Conservation (phyloP, 2,329 filamentous ascomycete species). For the Akanthomyces dipterigenus region DNA sequence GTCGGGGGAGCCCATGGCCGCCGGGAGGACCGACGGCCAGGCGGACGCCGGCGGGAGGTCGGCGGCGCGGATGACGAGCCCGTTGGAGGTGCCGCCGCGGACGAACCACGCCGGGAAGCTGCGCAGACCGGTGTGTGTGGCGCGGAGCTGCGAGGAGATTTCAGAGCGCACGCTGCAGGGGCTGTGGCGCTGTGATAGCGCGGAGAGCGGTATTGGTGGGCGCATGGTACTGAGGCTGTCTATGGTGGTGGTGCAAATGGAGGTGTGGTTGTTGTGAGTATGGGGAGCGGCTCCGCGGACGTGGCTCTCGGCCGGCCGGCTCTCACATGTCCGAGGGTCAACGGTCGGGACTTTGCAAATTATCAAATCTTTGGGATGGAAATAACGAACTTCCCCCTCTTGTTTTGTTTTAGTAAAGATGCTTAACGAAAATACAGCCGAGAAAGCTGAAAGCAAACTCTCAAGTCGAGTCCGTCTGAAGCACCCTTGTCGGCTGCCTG, state of each 20-base stretch:
- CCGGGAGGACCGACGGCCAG: slow-evolving; percentile 46
- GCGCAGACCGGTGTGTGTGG: slow-evolving; percentile 12
- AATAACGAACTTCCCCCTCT: no score
- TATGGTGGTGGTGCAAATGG: background rate
- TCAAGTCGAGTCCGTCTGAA: slow-evolving; percentile 50
- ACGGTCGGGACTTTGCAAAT: background rate
- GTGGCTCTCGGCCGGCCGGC: background rate
- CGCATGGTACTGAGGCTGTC: background rate
- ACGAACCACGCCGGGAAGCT: slow-evolving; percentile 35
- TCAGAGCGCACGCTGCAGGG: background rate
- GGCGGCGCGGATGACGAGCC: slow-evolving; percentile 42
- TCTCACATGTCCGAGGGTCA: background rate
- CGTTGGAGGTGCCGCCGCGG: slow-evolving; percentile 63
- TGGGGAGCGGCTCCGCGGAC: background rate
- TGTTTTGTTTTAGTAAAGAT: no score
- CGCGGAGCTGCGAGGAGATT: background rate
- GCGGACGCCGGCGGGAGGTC: slow-evolving; percentile 29
- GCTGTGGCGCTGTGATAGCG: background rate
- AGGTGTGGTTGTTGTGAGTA: background rate
- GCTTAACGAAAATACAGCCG: background rate
- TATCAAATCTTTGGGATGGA: background rate
- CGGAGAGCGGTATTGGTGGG: background rate
- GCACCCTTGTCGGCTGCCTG: slow-evolving; percentile 32
- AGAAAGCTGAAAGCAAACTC: background rate
- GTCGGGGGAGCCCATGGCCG: slow-evolving; percentile 60